These are phyloP conservation scores for Aspergillus affinis DNA, from an alignment of 495 filamentous ascomycete genomes.

Conservation along the genomic window DNA sequence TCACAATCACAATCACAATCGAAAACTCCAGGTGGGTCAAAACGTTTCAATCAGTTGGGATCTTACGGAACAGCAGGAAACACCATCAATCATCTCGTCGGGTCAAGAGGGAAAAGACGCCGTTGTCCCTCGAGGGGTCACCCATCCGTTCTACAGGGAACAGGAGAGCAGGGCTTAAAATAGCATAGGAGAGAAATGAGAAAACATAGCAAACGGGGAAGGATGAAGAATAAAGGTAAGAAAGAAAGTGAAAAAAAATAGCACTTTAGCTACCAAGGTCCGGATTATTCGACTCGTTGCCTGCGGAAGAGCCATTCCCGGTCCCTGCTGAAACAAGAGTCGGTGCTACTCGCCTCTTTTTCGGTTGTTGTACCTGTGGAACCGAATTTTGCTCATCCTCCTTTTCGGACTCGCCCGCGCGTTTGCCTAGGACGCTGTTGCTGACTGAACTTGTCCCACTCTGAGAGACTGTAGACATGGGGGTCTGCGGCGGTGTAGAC, in stretches of 20 bases:
- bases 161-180: background rate
- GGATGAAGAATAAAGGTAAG: background rate
- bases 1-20: too few relatives aligned
- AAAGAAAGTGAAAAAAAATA: background rate
- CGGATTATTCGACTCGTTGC: constrained; percentile 19
- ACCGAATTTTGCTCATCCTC: constrained; percentile 55
- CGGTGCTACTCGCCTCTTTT: constrained; percentile 77
- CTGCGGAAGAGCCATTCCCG: constrained; percentile 17
- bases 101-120: background rate
- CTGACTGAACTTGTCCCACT: constrained; percentile 42
- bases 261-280: constrained; percentile 16
- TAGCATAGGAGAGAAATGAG: background rate
- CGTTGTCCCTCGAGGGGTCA: background rate
- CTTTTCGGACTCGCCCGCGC: constrained; percentile 57
- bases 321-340: constrained; percentile 55
- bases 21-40: background rate
- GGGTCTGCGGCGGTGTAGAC: constrained; percentile 81
- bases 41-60: background rate
- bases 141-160: background rate
- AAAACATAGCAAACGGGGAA: constrained; percentile 9
- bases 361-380: constrained; percentile 46
- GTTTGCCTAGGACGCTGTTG: constrained; percentile 56
- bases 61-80: background rate
- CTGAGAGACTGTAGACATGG: constrained; percentile 46
- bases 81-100: background rate